A percentile compares a stretch with the other conserved stretches of the same genome.
These are phyloP conservation scores for Amanita pseudoporphyria DNA, from an alignment of 768 basidiomycete genomes.

Conservation along the genomic window DNA sequence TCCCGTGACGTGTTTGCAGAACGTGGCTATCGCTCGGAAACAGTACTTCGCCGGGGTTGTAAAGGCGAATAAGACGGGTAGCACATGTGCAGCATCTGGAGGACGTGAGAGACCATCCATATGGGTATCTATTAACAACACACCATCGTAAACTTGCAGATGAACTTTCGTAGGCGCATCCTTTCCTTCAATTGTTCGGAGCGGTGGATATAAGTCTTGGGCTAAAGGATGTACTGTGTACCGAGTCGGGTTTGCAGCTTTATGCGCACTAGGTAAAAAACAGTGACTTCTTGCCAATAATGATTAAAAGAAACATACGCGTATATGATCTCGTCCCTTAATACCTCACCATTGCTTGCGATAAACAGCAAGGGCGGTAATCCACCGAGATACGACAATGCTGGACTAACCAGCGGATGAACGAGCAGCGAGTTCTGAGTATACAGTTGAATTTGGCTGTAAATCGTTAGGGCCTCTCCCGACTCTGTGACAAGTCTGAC, in stretches of 20 bases:
- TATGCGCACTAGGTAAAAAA: slow-evolving; percentile 63
- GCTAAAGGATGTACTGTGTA: slow-evolving; percentile 42
- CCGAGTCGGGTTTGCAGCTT: slow-evolving; percentile 74
- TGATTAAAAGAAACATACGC: slow-evolving; percentile 33
- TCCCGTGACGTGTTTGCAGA: slow-evolving; percentile 57
- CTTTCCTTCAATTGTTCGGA: slow-evolving; percentile 44
- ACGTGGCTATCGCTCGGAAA: slow-evolving; percentile 67
- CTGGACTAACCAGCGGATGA: slow-evolving; percentile 82
- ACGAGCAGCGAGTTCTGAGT: slow-evolving; percentile 65
- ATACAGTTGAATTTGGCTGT: slow-evolving; percentile 80
- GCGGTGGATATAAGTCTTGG: slow-evolving; percentile 43
- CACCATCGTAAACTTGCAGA: slow-evolving; percentile 88
- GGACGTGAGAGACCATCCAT: slow-evolving; percentile 12
- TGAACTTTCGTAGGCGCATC: slow-evolving; percentile 72
- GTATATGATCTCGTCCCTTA: slow-evolving; percentile 89
- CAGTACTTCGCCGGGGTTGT: slow-evolving; percentile 75
- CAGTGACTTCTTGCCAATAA: slow-evolving; percentile 1
- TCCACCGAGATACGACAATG: slow-evolving; percentile 77
- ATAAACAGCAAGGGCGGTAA: slow-evolving; percentile 81
- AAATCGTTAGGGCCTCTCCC: slow-evolving; percentile 46
- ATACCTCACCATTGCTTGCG: slow-evolving; percentile 82
- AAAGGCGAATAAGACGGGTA: slow-evolving; percentile 68
- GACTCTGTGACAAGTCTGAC: slow-evolving; percentile 32
- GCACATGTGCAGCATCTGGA: slow-evolving; percentile 59
- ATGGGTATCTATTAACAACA: slow-evolving; percentile 11